Evolutionary conservation across 805 yeast genomes (phyloP).

Genomic region (Kodamaea lidongshanica): DNA sequence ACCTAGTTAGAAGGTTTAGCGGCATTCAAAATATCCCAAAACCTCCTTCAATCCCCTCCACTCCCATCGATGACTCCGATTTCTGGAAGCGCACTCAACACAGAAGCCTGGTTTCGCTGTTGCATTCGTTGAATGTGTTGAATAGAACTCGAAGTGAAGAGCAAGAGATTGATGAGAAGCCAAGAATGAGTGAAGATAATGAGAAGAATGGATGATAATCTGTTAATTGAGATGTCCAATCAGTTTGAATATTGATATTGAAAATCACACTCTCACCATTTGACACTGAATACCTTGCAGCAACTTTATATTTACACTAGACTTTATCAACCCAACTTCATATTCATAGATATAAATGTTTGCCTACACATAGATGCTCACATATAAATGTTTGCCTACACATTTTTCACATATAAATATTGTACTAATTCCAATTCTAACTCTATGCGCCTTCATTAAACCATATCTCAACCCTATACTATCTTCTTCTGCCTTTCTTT

Average conservation of each 20-base stretch:
- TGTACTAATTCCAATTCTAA: neutral
- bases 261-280: too few relatives aligned
- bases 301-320: neutral
- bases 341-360: slow-evolving; percentile 2
- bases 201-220: too few relatives aligned
- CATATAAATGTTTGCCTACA: neutral
- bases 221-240: too few relatives aligned
- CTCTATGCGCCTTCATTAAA: neutral
- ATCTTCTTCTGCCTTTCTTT: slow-evolving; percentile 51
- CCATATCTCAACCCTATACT: too few relatives aligned
- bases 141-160: slow-evolving; percentile 26
- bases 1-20: slow-evolving; percentile 43
- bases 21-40: slow-evolving; percentile 28
- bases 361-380: neutral
- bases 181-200: too few relatives aligned
- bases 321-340: neutral
- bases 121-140: slow-evolving; percentile 36
- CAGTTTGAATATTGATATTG: too few relatives aligned
- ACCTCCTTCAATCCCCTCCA: slow-evolving; percentile 15
- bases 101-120: slow-evolving; percentile 29
- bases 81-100: slow-evolving; percentile 11
- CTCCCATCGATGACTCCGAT: slow-evolving; percentile 27
- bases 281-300: neutral
- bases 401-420: neutral
- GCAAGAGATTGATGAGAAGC: too few relatives aligned